These are phyloP conservation scores for Anisodus tanguticus DNA, from an alignment of 257 asterid species.

Conservation along the genomic window DNA sequence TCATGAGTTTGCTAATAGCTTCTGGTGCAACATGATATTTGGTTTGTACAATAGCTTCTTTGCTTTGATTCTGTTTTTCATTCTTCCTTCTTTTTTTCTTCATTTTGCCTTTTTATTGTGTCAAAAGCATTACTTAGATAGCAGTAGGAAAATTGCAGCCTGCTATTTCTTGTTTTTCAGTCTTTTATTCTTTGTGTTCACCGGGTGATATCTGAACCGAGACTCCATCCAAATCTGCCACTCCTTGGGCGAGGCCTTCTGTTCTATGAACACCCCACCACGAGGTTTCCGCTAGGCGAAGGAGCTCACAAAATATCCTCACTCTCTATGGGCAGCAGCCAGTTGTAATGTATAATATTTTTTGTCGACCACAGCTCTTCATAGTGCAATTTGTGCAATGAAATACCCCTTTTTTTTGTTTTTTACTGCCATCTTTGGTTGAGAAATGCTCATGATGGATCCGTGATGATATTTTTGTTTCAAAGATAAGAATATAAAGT, in stretches of 20 bases:
- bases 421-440: not conserved
- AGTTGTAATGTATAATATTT: slow-evolving; percentile 49
- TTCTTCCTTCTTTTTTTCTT: not conserved
- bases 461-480: not conserved
- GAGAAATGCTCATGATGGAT: not conserved
- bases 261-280: too few species aligned
- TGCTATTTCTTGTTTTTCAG: slow-evolving; percentile 38
- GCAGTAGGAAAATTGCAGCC: slow-evolving; percentile 34
- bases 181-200: slow-evolving; percentile 37
- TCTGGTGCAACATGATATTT: slow-evolving; percentile 31
- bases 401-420: not conserved
- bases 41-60: slow-evolving; percentile 30
- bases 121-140: slow-evolving; percentile 23
- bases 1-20: slow-evolving; percentile 28
- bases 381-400: slow-evolving; percentile 23
- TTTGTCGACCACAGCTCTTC: slow-evolving; percentile 21
- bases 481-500: not conserved
- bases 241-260: too few species aligned
- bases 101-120: slow-evolving; percentile 18
- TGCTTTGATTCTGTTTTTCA: not conserved
- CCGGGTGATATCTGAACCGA: slow-evolving; percentile 40
- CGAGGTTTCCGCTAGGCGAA: too few species aligned
- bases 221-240: too few species aligned
- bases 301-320: too few species aligned
- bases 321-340: slow-evolving; percentile 33